These are phyloP conservation scores for Ligustrum vulgare DNA, from an alignment of 257 asterid genomes.

Conservation along the genomic window DNA sequence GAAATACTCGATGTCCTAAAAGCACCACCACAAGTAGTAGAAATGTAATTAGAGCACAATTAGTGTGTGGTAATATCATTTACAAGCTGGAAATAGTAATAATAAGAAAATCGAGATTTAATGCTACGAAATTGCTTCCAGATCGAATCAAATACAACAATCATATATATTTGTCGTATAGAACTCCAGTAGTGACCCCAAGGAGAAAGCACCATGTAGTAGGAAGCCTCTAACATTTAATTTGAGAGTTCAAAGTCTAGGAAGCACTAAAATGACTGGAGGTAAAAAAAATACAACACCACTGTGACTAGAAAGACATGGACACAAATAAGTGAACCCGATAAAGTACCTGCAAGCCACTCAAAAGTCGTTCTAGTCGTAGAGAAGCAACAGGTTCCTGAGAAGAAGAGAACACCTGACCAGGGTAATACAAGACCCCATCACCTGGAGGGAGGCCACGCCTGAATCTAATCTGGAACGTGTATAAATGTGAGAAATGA, in stretches of 20 bases:
- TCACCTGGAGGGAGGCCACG: constrained; percentile 99
- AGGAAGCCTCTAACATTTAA: background rate
- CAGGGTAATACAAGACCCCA: constrained; percentile 94
- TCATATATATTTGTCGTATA: background rate
- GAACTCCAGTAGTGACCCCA: background rate
- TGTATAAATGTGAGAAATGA: background rate
- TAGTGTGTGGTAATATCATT: background rate
- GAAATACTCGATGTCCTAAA: constrained; percentile 86
- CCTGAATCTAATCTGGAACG: constrained; percentile 76
- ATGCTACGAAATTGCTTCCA: background rate
- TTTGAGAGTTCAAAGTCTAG: background rate
- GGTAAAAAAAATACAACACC: background rate
- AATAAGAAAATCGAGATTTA: too few species aligned
- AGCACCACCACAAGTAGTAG: constrained; percentile 4
- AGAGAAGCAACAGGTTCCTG: constrained; percentile 88
- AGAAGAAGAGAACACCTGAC: constrained; percentile 92
- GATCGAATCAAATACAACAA: background rate
- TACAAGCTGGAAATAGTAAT: background rate
- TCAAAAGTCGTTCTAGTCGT: constrained; percentile 87
- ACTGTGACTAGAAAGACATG: constrained; percentile 6
- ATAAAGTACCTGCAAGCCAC: constrained; percentile 84
- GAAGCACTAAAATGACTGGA: background rate
- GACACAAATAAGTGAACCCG: too few species aligned
- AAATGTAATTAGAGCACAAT: background rate
- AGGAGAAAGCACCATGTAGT: too few species aligned